These are phyloP conservation scores for Russula sp. DNA, from an alignment of 768 basidiomycete species.

Conservation along the genomic window DNA sequence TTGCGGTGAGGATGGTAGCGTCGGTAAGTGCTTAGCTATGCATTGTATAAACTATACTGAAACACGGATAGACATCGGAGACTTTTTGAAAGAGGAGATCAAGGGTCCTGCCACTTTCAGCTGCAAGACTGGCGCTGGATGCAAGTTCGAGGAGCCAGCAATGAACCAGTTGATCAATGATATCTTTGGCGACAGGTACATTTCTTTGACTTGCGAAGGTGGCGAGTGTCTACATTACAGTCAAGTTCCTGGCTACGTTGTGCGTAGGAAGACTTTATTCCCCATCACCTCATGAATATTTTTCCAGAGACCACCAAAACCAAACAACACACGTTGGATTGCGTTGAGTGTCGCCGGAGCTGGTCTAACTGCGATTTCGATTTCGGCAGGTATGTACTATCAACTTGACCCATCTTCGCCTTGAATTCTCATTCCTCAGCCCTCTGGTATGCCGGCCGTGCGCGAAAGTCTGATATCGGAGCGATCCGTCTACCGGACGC, in stretches of 20 bases:
- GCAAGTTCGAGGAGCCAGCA: constrained; percentile 90
- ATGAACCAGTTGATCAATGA: constrained; percentile 95
- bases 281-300: neutral
- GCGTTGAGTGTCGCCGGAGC: constrained; percentile 80
- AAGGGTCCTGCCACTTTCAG: constrained; percentile 85
- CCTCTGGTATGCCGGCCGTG: constrained; percentile 88
- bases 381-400: constrained; percentile 47
- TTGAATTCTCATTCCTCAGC: constrained; percentile 35
- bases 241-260: constrained; percentile 89
- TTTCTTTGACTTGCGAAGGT: constrained; percentile 78
- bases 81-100: constrained; percentile 87
- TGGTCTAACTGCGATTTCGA: constrained; percentile 63
- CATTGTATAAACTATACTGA: neutral
- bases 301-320: constrained; percentile 64
- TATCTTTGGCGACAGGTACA: constrained; percentile 89
- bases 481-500: constrained; percentile 73
- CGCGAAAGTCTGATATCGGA: constrained; percentile 59
- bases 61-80: constrained; percentile 68
- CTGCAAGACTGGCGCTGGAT: constrained; percentile 65
- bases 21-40: constrained; percentile 53
- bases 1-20: constrained; percentile 91
- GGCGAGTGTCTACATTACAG: constrained; percentile 94
- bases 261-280: constrained; percentile 31
- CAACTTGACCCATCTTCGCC: neutral
- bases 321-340: constrained; percentile 76